A percentile compares a stretch with the other conserved stretches of the same genome.
Conservation (phyloP, 768 basidiomycete genomes). For the Hygrophorus russula region DNA sequence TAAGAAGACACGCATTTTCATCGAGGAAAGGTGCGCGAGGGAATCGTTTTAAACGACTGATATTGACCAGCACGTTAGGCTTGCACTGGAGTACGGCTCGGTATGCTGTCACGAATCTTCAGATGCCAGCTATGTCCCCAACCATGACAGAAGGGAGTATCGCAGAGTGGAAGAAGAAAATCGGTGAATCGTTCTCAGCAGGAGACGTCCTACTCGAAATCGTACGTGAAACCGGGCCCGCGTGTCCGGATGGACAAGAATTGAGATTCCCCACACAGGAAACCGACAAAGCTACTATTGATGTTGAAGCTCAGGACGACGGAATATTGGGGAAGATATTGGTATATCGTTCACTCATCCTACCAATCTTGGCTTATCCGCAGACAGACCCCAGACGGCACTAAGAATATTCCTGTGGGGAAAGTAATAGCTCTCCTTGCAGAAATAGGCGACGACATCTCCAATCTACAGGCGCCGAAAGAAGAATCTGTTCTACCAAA, state of each 20-base stretch:
- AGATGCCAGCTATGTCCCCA: constrained; percentile 96
- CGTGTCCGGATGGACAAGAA: neutral
- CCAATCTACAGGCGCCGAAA: constrained; percentile 61
- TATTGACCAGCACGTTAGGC: constrained; percentile 19
- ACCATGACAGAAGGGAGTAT: constrained; percentile 96
- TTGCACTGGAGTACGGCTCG: constrained; percentile 42
- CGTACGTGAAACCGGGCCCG: constrained; percentile 32
- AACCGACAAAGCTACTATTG: constrained; percentile 93
- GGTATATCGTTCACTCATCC: constrained; percentile 25
- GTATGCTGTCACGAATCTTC: constrained; percentile 59
- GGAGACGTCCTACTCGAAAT: constrained; percentile 89
- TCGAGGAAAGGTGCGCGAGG: neutral
- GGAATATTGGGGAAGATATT: constrained; percentile 91
- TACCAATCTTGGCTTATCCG: neutral
- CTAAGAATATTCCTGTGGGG: constrained; percentile 81
- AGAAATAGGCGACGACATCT: constrained; percentile 93
- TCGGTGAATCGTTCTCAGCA: constrained; percentile 66
- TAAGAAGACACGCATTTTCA: neutral
- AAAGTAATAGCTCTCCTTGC: constrained; percentile 85
- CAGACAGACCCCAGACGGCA: constrained; percentile 56
- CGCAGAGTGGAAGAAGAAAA: constrained; percentile 80
- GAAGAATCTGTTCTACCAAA: constrained; percentile 18
- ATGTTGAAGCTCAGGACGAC: constrained; percentile 97
- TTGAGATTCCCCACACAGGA: constrained; percentile 36
- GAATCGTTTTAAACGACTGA: neutral